Evolutionary conservation across 176 grass and related monocot genomes (phyloP).

Genomic region (Calamus simplicifolius): DNA sequence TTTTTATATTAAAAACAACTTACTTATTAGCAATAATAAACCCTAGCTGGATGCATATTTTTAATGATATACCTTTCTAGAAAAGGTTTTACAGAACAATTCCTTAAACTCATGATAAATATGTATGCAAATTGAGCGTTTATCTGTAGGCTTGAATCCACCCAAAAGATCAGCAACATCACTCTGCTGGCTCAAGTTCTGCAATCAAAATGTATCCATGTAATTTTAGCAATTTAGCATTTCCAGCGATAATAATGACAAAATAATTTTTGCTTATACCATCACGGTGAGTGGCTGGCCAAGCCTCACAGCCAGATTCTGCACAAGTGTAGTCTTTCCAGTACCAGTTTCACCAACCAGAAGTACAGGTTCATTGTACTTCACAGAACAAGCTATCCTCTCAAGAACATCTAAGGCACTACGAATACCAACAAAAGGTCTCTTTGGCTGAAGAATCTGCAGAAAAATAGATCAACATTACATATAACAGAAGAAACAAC

Average conservation of each 20-base stretch:
- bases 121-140: constrained; percentile 63
- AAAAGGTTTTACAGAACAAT: constrained; percentile 56
- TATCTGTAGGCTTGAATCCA: constrained; percentile 89
- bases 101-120: constrained; percentile 80
- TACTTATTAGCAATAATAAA: too few relatives aligned
- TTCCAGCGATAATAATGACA: not conserved
- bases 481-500: not conserved
- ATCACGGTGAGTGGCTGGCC: constrained; percentile 70
- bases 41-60: too few relatives aligned
- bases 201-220: constrained; percentile 8
- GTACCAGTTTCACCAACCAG: constrained; percentile 98
- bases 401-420: constrained; percentile 62
- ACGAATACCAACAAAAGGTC: constrained; percentile 75
- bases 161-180: constrained; percentile 95
- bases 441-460: constrained; percentile 43
- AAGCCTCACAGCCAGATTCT: constrained; percentile 80
- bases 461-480: constrained; percentile 16
- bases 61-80: constrained; percentile 40
- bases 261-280: constrained; percentile 30
- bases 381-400: constrained; percentile 79
- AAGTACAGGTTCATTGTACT: constrained; percentile 85
- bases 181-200: constrained; percentile 98
- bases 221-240: constrained; percentile 5
- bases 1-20: too few relatives aligned
- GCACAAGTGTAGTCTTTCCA: constrained; percentile 88